phyloP scores from a whole-genome alignment of 208 protist genomes.

The Vickermania spadyakhi region DNA sequence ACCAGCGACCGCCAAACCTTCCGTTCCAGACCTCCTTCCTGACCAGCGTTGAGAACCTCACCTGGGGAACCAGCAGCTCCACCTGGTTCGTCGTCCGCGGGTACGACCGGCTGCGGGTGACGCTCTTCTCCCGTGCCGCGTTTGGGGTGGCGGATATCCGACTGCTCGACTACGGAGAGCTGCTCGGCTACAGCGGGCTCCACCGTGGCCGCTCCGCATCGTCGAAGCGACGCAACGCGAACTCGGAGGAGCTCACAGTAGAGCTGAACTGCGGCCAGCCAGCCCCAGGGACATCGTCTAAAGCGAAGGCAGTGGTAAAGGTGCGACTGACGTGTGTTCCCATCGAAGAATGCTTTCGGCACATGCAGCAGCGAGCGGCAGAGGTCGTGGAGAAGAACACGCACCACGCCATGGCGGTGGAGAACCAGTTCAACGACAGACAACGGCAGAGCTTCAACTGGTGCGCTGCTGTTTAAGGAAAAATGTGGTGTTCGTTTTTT shows the following conservation, averaged over 20 bases:
- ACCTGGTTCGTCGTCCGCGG: slow-evolving; percentile 49
- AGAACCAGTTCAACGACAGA: not conserved
- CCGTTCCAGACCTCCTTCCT: slow-evolving; percentile 46
- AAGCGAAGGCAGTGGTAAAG: slow-evolving; percentile 15
- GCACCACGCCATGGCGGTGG: not conserved
- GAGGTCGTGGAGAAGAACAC: not conserved
- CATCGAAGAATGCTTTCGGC: slow-evolving; percentile 17
- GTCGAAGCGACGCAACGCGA: not conserved
- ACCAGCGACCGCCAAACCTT: slow-evolving; percentile 12
- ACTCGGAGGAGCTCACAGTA: slow-evolving; percentile 17
- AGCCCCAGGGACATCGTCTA: too few species aligned
- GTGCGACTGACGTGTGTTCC: slow-evolving; percentile 39
- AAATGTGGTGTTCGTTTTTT: too few species aligned
- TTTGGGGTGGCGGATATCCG: slow-evolving; percentile 56
- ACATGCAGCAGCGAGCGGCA: slow-evolving; percentile 17
- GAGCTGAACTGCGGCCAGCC: slow-evolving; percentile 9
- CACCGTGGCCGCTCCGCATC: too few species aligned
- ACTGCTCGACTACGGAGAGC: slow-evolving; percentile 30
- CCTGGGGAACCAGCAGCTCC: slow-evolving; percentile 30
- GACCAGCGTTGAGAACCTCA: slow-evolving; percentile 26
- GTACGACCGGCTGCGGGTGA: slow-evolving; percentile 61
- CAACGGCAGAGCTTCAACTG: not conserved
- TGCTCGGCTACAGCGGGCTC: slow-evolving; percentile 8
- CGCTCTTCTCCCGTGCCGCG: slow-evolving; percentile 58
- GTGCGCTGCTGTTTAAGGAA: not conserved